Evolutionary conservation across 2,329 filamentous ascomycete species (phyloP).

Genomic region (Aspergillus oerlinghausenensis): DNA sequence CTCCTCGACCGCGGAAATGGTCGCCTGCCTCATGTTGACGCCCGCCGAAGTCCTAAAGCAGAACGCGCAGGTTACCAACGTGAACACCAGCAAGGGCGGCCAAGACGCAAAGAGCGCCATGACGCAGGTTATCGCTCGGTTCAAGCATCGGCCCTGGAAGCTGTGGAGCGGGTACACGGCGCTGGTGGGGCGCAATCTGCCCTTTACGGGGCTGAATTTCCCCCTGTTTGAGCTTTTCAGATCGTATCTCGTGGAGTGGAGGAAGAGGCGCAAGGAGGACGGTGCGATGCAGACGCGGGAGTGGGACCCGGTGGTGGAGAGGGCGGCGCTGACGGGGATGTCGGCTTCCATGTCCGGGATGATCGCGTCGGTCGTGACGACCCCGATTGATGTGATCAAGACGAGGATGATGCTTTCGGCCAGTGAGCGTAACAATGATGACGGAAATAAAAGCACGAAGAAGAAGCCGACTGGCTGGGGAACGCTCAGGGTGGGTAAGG

Average conservation of each 20-base stretch:
- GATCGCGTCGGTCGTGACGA: slow-evolving; percentile 74
- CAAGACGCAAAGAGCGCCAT: slow-evolving; percentile 43
- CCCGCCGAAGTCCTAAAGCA: slow-evolving; percentile 91
- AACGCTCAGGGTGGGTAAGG: slow-evolving; percentile 57
- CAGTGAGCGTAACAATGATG: slow-evolving; percentile 22
- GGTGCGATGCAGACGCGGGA: slow-evolving; percentile 19
- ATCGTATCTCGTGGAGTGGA: slow-evolving; percentile 44
- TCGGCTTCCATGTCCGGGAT: slow-evolving; percentile 72
- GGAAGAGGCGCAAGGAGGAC: slow-evolving; percentile 30
- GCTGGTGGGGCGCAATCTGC: slow-evolving; percentile 75
- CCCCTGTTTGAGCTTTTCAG: slow-evolving; percentile 76
- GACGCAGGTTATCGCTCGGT: slow-evolving; percentile 53
- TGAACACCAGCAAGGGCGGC: slow-evolving; percentile 11
- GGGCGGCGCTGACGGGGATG: slow-evolving; percentile 64
- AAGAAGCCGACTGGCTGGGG: slow-evolving; percentile 23
- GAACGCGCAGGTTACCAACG: slow-evolving; percentile 77
- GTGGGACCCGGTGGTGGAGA: slow-evolving; percentile 53
- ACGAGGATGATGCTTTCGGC: slow-evolving; percentile 80
- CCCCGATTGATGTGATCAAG: slow-evolving; percentile 85
- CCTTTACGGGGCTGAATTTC: slow-evolving; percentile 84
- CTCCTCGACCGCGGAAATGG: slow-evolving; percentile 73
- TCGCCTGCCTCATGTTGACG: slow-evolving; percentile 80
- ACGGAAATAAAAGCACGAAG: slow-evolving; percentile 1
- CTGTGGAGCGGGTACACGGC: slow-evolving; percentile 72
- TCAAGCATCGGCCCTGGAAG: slow-evolving; percentile 52